These are phyloP conservation scores for Albugo laibachii DNA, from an alignment of 352 stramenopile species.

Conservation along the genomic window DNA sequence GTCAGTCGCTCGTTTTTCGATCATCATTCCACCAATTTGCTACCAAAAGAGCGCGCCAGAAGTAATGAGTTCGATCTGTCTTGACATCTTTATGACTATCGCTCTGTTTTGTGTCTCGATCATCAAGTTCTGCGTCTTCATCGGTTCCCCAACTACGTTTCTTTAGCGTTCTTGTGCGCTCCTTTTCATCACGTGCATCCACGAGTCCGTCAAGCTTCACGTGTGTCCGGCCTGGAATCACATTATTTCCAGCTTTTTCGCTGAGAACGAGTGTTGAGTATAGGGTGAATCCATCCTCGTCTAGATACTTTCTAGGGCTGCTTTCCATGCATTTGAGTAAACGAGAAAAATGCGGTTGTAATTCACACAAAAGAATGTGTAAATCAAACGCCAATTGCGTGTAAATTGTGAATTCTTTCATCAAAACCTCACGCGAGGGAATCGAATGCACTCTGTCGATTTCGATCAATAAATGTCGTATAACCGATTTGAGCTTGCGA, in stretches of 20 bases:
- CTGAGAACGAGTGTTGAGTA: conserved; percentile 56
- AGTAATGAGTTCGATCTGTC: too few relatives aligned
- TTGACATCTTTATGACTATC: too few relatives aligned
- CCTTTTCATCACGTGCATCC: too few relatives aligned
- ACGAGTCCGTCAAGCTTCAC: too few relatives aligned
- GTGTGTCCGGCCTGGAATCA: too few relatives aligned
- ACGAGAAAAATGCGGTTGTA: conserved; percentile 75
- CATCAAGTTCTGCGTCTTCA: too few relatives aligned
- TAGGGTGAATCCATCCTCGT: conserved; percentile 61
- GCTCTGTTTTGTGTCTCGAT: too few relatives aligned
- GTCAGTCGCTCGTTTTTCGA: too few relatives aligned
- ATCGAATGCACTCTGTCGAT: conserved; percentile 67
- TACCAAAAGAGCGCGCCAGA: too few relatives aligned
- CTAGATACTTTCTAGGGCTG: conserved; percentile 77
- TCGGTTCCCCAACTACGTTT: too few relatives aligned
- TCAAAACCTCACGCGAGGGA: conserved; percentile 66
- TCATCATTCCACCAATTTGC: too few relatives aligned
- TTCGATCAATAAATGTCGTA: conserved; percentile 50
- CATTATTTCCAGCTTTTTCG: conserved; percentile 14
- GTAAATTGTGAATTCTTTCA: conserved; percentile 79
- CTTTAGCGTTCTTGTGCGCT: too few relatives aligned
- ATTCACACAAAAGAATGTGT: conserved; percentile 55
- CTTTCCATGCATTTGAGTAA: conserved; percentile 73
- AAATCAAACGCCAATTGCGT: conserved; percentile 78
- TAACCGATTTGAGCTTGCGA: conserved; percentile 32